These are phyloP conservation scores for Penicillium hordei DNA, from an alignment of 2,329 filamentous ascomycete genomes.

Conservation along the genomic window DNA sequence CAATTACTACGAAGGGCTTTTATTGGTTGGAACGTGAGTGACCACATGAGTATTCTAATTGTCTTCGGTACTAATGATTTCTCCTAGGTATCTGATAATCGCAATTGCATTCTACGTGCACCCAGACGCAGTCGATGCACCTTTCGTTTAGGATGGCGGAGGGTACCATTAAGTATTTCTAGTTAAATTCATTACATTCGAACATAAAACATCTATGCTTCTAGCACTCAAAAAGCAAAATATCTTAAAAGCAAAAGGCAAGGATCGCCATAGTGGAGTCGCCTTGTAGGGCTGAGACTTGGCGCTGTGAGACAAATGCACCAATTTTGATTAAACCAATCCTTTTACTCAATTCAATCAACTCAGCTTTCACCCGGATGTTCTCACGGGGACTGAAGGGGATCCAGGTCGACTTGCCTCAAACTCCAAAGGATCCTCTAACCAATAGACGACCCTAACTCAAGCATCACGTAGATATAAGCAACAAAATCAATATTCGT, in stretches of 20 bases:
- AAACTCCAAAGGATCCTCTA: too few relatives aligned
- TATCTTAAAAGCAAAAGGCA: not conserved
- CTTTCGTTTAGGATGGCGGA: not conserved
- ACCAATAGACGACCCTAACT: not conserved
- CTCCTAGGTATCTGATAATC: slow-evolving; percentile 19
- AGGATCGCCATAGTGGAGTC: not conserved
- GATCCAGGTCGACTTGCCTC: not conserved
- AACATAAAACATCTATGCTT: not conserved
- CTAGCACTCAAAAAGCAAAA: too few relatives aligned
- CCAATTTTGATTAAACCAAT: not conserved
- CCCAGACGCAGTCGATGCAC: slow-evolving; percentile 10
- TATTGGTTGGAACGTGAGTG: slow-evolving; percentile 23
- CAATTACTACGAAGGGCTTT: slow-evolving; percentile 22
- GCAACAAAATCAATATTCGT: not conserved
- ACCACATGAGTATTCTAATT: not conserved
- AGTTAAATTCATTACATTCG: not conserved
- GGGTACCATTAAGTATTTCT: not conserved
- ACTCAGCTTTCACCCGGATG: not conserved
- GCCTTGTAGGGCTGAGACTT: slow-evolving; percentile 10
- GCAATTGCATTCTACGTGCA: slow-evolving; percentile 22
- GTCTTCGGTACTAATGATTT: not conserved
- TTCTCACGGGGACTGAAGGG: not conserved
- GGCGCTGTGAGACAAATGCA: not conserved
- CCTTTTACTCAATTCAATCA: not conserved
- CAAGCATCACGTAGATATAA: not conserved